Evolutionary conservation across 2,329 filamentous ascomycete species (phyloP).

Genomic region (Elsinoe perseae): DNA sequence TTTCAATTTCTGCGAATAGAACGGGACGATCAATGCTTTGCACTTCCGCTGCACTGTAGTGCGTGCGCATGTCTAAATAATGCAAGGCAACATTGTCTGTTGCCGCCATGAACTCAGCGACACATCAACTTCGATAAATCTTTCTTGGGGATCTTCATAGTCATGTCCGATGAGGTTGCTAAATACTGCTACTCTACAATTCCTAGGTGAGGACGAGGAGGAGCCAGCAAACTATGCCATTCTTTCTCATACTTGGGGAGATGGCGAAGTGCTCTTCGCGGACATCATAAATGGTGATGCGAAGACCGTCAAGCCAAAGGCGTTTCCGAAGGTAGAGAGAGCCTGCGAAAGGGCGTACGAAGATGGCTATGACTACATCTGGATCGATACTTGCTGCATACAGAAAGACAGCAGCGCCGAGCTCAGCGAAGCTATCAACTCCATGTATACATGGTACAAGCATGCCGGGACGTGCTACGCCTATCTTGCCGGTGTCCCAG

Average conservation of each 20-base stretch:
- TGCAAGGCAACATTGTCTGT: background rate
- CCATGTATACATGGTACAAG: slow-evolving; percentile 22
- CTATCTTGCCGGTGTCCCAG: slow-evolving; percentile 17
- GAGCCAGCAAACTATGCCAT: slow-evolving; percentile 25
- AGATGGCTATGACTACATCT: slow-evolving; percentile 20
- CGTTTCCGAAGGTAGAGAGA: slow-evolving; percentile 22
- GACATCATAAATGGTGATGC: slow-evolving; percentile 21
- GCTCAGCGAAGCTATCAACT: slow-evolving; percentile 21
- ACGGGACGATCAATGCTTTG: background rate
- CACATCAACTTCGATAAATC: background rate
- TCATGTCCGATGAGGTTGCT: background rate
- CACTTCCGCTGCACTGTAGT: background rate
- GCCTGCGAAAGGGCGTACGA: slow-evolving; percentile 20
- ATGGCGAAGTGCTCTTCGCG: slow-evolving; percentile 26
- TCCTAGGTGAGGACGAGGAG: background rate
- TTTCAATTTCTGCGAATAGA: background rate
- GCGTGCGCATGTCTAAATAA: background rate
- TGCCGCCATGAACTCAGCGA: background rate
- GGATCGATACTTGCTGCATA: slow-evolving; percentile 24
- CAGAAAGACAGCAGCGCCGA: slow-evolving; percentile 20
- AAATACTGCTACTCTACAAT: background rate
- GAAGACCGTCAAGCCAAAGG: background rate
- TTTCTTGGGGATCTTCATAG: background rate
- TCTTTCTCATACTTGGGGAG: slow-evolving; percentile 30
- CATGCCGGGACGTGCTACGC: slow-evolving; percentile 20